phyloP scores from a whole-genome alignment of 352 stramenopile genomes.

The Plasmopara muralis region DNA sequence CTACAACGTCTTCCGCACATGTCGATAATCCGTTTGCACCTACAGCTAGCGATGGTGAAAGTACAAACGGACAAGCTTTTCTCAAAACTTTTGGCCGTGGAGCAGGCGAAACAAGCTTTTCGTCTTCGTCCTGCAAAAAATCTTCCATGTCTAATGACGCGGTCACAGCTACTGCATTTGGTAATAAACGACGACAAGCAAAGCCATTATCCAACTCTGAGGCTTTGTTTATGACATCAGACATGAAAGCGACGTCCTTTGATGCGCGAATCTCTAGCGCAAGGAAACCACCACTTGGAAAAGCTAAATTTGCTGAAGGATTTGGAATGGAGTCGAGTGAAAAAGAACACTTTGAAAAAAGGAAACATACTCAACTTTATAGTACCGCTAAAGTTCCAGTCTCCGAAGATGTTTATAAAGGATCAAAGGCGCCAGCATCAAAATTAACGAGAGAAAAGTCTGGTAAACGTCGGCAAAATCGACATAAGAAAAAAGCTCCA shows the following conservation, averaged over 20 bases:
- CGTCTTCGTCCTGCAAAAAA: constrained; percentile 14
- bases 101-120: constrained; percentile 4
- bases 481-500: constrained; percentile 23
- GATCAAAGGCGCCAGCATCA: constrained; percentile 6
- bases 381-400: constrained; percentile 3
- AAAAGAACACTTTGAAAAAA: neutral
- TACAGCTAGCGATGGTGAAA: constrained; percentile 1
- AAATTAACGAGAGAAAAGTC: constrained; percentile 16
- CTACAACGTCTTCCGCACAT: constrained; percentile 3
- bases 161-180: constrained; percentile 16
- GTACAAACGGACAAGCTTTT: constrained; percentile 3
- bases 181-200: constrained; percentile 18
- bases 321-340: constrained; percentile 9
- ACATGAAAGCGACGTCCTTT: constrained; percentile 18
- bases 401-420: constrained; percentile 5
- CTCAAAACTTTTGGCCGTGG: constrained; percentile 25
- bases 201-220: constrained; percentile 13
- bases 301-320: constrained; percentile 18
- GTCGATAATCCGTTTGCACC: constrained; percentile 26
- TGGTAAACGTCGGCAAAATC: constrained; percentile 20
- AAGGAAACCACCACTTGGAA: constrained; percentile 22
- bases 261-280: constrained; percentile 26
- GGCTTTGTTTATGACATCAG: constrained; percentile 10
- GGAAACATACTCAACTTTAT: constrained; percentile 8
- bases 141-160: constrained; percentile 5